These are phyloP conservation scores for Ananas comosus DNA, from an alignment of 176 grass and related monocot species.

Conservation along the genomic window DNA sequence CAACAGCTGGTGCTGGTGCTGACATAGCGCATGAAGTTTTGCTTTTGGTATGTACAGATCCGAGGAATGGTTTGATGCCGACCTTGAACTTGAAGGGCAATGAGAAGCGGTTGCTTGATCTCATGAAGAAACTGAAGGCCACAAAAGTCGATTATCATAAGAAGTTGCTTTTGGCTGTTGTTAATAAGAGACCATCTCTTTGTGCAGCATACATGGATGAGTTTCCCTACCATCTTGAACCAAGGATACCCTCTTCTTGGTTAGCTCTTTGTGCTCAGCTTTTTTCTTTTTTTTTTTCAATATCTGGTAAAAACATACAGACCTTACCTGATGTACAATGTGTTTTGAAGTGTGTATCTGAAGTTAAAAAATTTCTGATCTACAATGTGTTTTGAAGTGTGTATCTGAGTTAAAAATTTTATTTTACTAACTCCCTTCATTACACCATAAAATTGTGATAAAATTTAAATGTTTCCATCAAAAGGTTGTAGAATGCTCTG, in stretches of 20 bases:
- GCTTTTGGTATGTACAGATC: constrained; percentile 75
- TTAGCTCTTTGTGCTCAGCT: constrained; percentile 36
- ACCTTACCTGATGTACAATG: too few species aligned
- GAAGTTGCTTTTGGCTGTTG: constrained; percentile 60
- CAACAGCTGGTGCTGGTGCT: constrained; percentile 37
- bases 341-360: too few species aligned
- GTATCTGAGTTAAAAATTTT: too few species aligned
- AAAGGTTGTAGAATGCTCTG: too few species aligned
- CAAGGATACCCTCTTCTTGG: constrained; percentile 45
- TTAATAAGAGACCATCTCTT: constrained; percentile 47
- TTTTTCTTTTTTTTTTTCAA: constrained; percentile 14
- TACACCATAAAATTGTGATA: too few species aligned
- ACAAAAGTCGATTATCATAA: constrained; percentile 54
- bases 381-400: too few species aligned
- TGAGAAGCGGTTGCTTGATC: constrained; percentile 65
- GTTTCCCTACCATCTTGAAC: constrained; percentile 75
- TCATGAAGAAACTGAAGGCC: constrained; percentile 85
- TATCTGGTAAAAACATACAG: background rate
- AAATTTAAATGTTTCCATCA: too few species aligned
- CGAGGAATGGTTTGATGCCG: constrained; percentile 83
- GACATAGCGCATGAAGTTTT: constrained; percentile 70
- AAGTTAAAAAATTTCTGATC: too few species aligned
- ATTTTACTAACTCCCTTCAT: too few species aligned
- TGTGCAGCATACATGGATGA: constrained; percentile 74
- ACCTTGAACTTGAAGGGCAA: constrained; percentile 62